phyloP scores from a whole-genome alignment of 208 protist genomes.

The Trypanosoma theileri region DNA sequence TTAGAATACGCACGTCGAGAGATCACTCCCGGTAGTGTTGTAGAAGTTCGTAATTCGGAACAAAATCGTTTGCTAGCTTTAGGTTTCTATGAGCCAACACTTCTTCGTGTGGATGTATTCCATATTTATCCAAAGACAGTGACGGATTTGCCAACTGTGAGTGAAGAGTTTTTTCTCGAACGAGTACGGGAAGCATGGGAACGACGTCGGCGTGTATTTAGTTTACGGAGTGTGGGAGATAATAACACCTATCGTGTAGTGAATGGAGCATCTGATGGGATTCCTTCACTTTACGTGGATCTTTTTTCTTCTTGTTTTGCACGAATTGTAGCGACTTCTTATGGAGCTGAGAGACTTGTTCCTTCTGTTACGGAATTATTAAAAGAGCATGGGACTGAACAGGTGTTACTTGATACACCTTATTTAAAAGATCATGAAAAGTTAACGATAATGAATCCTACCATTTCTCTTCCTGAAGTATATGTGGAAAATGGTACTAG shows the following conservation, averaged over 20 bases:
- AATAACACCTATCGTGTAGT: constrained; percentile 75
- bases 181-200: constrained; percentile 62
- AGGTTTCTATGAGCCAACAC: constrained; percentile 78
- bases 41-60: constrained; percentile 69
- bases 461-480: constrained; percentile 40
- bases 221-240: constrained; percentile 31
- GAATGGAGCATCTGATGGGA: constrained; percentile 73
- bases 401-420: constrained; percentile 77
- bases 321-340: constrained; percentile 68
- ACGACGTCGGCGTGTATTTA: constrained; percentile 50
- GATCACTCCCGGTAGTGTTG: constrained; percentile 51
- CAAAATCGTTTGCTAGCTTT: constrained; percentile 52
- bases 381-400: constrained; percentile 57
- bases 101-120: constrained; percentile 72
- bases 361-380: constrained; percentile 72
- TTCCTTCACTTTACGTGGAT: constrained; percentile 83
- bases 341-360: constrained; percentile 72
- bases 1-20: constrained; percentile 56
- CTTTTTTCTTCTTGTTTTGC: constrained; percentile 77
- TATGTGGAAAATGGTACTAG: constrained; percentile 79
- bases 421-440: constrained; percentile 50
- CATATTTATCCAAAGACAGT: constrained; percentile 48
- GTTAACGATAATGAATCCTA: constrained; percentile 45
- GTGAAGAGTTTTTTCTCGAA: constrained; percentile 79
- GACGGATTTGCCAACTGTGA: constrained; percentile 61